phyloP scores from a whole-genome alignment of 2,329 filamentous ascomycete genomes.

The Aspergillus pseudoterreus region DNA sequence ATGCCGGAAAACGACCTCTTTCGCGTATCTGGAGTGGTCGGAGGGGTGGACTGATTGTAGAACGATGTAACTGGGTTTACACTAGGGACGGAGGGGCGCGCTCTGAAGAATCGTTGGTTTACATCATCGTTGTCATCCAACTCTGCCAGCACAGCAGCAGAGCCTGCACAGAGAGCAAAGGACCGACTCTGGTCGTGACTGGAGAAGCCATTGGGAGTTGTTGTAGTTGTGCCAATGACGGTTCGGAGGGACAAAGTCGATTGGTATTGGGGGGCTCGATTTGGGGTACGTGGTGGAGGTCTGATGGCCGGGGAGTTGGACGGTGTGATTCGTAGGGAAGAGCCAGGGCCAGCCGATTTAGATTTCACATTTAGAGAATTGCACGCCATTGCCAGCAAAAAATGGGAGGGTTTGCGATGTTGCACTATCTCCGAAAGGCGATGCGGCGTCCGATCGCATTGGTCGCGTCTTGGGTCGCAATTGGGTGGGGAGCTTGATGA shows the following conservation, averaged over 20 bases:
- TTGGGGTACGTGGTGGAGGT: slow-evolving; percentile 61
- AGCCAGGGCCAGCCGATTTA: slow-evolving; percentile 30
- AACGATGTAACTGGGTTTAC: slow-evolving; percentile 57
- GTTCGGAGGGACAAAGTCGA: slow-evolving; percentile 67
- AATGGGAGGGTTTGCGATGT: slow-evolving; percentile 14
- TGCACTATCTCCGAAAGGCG: slow-evolving; percentile 25
- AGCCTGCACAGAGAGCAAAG: slow-evolving; percentile 90
- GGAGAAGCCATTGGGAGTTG: slow-evolving; percentile 81
- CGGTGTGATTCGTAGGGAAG: slow-evolving; percentile 64
- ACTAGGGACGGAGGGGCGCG: slow-evolving; percentile 67
- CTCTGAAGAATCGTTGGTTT: slow-evolving; percentile 85
- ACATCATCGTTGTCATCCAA: slow-evolving; percentile 63
- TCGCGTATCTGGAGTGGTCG: slow-evolving; percentile 52
- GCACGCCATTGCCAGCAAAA: slow-evolving; percentile 33
- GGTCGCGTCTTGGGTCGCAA: not conserved
- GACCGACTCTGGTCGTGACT: slow-evolving; percentile 63
- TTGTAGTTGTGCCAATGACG: slow-evolving; percentile 87
- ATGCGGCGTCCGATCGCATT: slow-evolving; percentile 22
- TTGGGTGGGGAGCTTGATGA: not conserved
- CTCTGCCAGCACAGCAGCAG: slow-evolving; percentile 84
- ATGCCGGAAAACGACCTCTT: slow-evolving; percentile 56
- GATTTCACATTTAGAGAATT: slow-evolving; percentile 31
- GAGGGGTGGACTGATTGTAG: slow-evolving; percentile 55
- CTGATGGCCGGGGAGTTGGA: slow-evolving; percentile 69
- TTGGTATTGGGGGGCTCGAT: slow-evolving; percentile 43